Base-by-base conservation (phyloP, 2,329 filamentous ascomycete genomes). In the Aspergillus candidus region DNA sequence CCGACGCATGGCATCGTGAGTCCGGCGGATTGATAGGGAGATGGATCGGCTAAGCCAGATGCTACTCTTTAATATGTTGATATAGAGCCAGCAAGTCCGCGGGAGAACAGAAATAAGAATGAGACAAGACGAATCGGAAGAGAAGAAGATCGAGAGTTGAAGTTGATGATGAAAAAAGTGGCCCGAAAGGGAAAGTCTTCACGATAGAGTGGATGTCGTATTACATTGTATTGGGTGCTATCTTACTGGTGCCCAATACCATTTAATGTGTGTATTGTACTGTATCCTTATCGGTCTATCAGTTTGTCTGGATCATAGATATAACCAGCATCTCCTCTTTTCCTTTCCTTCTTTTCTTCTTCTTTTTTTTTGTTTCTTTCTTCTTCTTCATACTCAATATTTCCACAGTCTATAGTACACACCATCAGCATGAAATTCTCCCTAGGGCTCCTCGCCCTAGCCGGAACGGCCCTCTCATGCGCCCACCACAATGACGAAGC, bases 1-100 rank as follows among this genome's bases (percentile, higher is more conserved):
- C 57, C 86, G 81, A 56, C 70, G 69, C 70, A 72, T 70, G 46
- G 52, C 50, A 56, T 56, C 35, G 46, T 52, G 50, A 43, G 46
- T 27, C 22, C 8, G 22, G 6, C 6, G 22, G 10, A 27, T 27
- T 10, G 15, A 27, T 7, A 27, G 22, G 3, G 3, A 11, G 6
- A 37, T 8, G 7, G 38, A 15, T 33, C 14, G 22, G 22, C 22
- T 10, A 27, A 27, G 22, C 22, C 22, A 10, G 7, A 10, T 18
- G 18, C 1, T 18, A 27, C 22, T 8, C 6, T 27, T n/a, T n/a
- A n/a, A n/a, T n/a, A n/a, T n/a, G n/a, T n/a, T n/a, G n/a, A n/a
- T n/a, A n/a, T n/a, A n/a, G n/a, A n/a, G n/a, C n/a, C n/a, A n/a
- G 13, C 37, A 31, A 17, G 29, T 34, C 27, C 22, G 34, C 11